Conservation (phyloP, 1,139 yeast species). For the Fermentozyma sake region DNA sequence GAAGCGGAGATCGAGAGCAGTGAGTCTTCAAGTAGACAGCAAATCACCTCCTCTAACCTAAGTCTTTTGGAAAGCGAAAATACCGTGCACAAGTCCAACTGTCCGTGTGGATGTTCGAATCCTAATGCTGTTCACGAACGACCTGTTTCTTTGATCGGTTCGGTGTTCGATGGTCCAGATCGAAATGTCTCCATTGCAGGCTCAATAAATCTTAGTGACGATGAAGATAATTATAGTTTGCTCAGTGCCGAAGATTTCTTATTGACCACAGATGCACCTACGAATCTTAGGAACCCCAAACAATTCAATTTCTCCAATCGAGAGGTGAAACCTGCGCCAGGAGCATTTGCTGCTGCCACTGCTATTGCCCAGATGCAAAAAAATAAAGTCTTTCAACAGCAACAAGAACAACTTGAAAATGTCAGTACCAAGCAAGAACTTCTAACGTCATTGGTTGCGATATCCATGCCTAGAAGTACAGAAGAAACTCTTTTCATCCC, state of each 20-base stretch:
- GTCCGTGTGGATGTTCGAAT: constrained; percentile 53
- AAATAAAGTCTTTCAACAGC: constrained; percentile 19
- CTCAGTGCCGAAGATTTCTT: constrained; percentile 27
- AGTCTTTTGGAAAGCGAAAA: constrained; percentile 5
- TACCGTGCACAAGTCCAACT: constrained; percentile 42
- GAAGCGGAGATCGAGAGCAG: neutral
- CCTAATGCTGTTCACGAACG: constrained; percentile 56
- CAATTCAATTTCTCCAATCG: neutral
- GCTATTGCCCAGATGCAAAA: constrained; percentile 55
- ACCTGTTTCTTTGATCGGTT: constrained; percentile 62
- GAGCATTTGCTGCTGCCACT: constrained; percentile 71
- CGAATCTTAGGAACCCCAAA: constrained; percentile 1
- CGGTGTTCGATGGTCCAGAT: constrained; percentile 34
- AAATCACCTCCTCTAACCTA: constrained; percentile 9
- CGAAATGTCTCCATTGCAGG: constrained; percentile 28
- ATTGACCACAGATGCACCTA: constrained; percentile 1
- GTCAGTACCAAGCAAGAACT: constrained; percentile 44
- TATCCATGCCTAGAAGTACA: constrained; percentile 70
- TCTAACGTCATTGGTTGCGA: constrained; percentile 64
- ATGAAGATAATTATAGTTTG: constrained; percentile 35
- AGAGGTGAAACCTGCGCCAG: constrained; percentile 58
- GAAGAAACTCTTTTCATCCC: constrained; percentile 76
- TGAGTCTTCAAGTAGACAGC: neutral
- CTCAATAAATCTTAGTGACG: constrained; percentile 43
- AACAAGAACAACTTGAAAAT: constrained; percentile 17